A percentile compares a stretch with the other conserved stretches of the same genome.
Conservation (phyloP, 2,329 filamentous ascomycete species). For the Ophiostoma sp. region DNA sequence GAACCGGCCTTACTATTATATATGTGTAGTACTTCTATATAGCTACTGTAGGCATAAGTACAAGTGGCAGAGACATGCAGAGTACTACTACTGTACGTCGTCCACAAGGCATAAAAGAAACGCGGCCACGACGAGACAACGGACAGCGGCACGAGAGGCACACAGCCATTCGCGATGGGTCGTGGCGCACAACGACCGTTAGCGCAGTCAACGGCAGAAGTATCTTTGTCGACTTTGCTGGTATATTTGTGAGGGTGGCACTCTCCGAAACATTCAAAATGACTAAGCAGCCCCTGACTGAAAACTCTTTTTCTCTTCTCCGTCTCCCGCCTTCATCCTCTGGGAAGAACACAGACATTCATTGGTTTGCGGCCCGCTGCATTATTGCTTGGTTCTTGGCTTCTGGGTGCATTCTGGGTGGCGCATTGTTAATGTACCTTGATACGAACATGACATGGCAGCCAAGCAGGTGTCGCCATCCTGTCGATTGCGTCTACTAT, state of each 20-base stretch:
- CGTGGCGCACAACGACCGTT: not conserved
- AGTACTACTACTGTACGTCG: not conserved
- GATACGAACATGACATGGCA: not conserved
- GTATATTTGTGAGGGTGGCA: not conserved
- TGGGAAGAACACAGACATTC: not conserved
- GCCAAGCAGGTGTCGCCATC: slow-evolving; percentile 1
- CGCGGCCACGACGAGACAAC: slow-evolving; percentile 1
- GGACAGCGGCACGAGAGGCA: not conserved
- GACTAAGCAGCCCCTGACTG: slow-evolving; percentile 3
- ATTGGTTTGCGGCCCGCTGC: not conserved
- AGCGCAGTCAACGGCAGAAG: not conserved
- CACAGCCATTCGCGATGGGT: not conserved
- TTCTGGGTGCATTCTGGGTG: not conserved
- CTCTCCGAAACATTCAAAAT: not conserved
- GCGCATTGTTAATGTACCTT: not conserved
- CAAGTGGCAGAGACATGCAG: not conserved
- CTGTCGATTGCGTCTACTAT: not conserved
- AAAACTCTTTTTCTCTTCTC: not conserved
- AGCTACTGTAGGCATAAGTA: not conserved
- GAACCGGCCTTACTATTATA: no score
- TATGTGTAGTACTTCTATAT: no score
- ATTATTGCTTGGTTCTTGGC: not conserved
- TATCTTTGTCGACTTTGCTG: not conserved
- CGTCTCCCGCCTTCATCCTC: not conserved
- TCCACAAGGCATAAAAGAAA: not conserved